Conservation (phyloP, 306 rosid species). For the Ormosia emarginata region DNA sequence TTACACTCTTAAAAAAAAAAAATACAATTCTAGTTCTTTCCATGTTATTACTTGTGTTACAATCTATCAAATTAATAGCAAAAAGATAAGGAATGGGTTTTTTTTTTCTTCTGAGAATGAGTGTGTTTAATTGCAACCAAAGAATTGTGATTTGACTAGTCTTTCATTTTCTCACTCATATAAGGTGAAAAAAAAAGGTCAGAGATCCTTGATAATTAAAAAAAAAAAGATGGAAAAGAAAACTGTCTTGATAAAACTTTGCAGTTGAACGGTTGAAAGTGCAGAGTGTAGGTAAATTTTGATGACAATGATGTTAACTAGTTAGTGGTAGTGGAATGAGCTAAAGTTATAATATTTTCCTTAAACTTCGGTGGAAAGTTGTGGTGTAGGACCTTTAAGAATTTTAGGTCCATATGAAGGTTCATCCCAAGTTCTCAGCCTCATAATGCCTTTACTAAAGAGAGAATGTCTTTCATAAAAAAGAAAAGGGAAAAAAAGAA, state of each 20-base stretch:
- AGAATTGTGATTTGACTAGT: too few relatives aligned
- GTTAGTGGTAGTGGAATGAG: neutral
- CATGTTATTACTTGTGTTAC: too few relatives aligned
- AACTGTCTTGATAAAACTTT: neutral
- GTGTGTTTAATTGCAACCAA: too few relatives aligned
- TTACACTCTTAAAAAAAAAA: too few relatives aligned
- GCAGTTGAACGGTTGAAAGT: neutral
- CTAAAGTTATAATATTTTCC: neutral
- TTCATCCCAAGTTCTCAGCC: neutral
- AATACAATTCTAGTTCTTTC: too few relatives aligned
- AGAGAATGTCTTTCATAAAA: neutral
- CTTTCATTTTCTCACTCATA: too few relatives aligned
- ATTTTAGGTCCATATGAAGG: constrained; percentile 21
- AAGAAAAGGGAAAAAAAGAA: neutral
- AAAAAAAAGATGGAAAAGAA: neutral
- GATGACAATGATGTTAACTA: neutral
- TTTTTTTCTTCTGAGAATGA: too few relatives aligned
- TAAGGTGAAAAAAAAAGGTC: too few relatives aligned
- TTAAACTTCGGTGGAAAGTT: constrained; percentile 15
- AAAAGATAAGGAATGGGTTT: too few relatives aligned
- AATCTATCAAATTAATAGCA: too few relatives aligned
- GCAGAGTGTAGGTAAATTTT: neutral
- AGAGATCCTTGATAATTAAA: too few relatives aligned
- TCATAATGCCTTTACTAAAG: neutral
- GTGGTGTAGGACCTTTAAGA: constrained; percentile 10